Base-by-base conservation (phyloP, 306 rosid species). In the Elaeagnus macrophylla region DNA sequence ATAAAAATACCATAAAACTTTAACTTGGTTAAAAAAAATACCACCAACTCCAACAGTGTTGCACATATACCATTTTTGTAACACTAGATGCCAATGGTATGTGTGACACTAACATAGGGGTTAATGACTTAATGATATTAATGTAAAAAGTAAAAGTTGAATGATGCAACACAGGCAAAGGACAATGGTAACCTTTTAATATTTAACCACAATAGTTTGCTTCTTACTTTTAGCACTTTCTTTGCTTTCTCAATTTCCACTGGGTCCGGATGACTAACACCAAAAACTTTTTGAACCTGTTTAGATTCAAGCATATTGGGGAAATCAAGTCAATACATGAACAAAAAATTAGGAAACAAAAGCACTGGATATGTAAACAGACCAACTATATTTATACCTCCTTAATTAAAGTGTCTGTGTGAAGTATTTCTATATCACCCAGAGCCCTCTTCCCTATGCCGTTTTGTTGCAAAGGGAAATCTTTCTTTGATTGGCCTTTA, bases 241-340 rank as follows among this genome's bases (percentile, higher is more conserved):
- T 88, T 88, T 51, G 96, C 94, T 69, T 78, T 79, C 72, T 81
- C 96, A 45, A 88, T 69, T 69, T 81, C 94, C 25, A 50, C 9
- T 18, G 83, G 82, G 54, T 88, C 94, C 1, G 83, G 85, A 55
- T 73, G 76, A 71, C 59, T 72, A 38, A 75, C 75, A 51, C 77
- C 61, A 61, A 88, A 88, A 59, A 88, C 83, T 73, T 74, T 84
- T 56, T 88, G 88, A 45, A 84, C 90, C 96, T 88, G 85, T 47
- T 59, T 43, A 56, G 64, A 54, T 46, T 72, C 32, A 54, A 48
- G 50, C 56, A 61, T 39, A 49, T 39, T 39, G 59, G 51, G 51
- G 59, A 67, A 56, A 51, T 39, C 51, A 50, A 37, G 51, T 48
- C 52, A 39, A 48, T 15, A 54, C 40, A 38, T 40, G 1, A 25